Conservation (phyloP, 2,329 filamentous ascomycete species). For the Fusarium oxysporum region DNA sequence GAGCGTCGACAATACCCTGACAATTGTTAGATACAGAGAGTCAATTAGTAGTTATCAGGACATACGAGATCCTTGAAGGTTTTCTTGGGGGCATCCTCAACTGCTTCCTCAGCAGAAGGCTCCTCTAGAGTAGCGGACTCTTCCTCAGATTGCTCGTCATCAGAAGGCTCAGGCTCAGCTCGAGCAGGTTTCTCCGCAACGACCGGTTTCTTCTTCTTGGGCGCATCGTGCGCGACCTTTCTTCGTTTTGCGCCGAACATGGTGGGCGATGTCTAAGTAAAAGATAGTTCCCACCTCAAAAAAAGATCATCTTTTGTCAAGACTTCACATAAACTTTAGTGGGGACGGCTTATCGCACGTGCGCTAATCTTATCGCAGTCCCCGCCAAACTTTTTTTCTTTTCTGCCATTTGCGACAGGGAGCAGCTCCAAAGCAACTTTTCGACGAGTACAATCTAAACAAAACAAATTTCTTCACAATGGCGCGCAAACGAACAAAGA, state of each 20-base stretch:
- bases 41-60: no score
- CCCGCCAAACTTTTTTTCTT: conserved; percentile 52
- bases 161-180: conserved; percentile 33
- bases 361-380: conserved; percentile 50
- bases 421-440: conserved; percentile 14
- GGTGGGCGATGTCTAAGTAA: conserved; percentile 24
- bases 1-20: conserved; percentile 82
- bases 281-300: not conserved
- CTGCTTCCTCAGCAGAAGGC: conserved; percentile 48
- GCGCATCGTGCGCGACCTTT: conserved; percentile 52
- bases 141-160: conserved; percentile 43
- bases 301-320: conserved; percentile 10
- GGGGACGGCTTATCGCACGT: conserved; percentile 47
- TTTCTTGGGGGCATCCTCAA: conserved; percentile 63
- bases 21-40: conserved; percentile 20
- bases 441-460: conserved; percentile 11
- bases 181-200: conserved; percentile 22
- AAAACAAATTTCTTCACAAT: conserved; percentile 59
- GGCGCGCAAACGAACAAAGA: conserved; percentile 86
- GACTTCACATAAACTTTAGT: conserved; percentile 49
- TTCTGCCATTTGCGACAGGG: conserved; percentile 39
- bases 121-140: conserved; percentile 52
- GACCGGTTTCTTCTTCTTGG: conserved; percentile 35
- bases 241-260: conserved; percentile 57
- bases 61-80: conserved; percentile 74